These are phyloP conservation scores for Echria macrotheca DNA, from an alignment of 495 filamentous ascomycete species.

Conservation along the genomic window DNA sequence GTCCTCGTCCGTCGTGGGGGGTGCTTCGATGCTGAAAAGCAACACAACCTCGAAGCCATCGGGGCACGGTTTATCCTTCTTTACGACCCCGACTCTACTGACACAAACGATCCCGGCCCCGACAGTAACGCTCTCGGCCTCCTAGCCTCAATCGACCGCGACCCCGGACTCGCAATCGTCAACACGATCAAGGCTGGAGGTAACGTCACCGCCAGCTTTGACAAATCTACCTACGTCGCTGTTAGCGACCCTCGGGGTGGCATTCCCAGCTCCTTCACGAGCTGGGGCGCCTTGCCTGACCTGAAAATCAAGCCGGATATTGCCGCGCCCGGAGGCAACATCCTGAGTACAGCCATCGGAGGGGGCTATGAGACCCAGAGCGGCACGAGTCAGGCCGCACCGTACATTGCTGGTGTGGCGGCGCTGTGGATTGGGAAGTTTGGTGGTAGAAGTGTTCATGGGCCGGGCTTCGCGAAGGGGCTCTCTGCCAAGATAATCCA, in stretches of 20 bases:
- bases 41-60: constrained; percentile 20
- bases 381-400: constrained; percentile 43
- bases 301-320: constrained; percentile 42
- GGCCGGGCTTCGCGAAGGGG: constrained; percentile 26
- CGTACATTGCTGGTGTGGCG: constrained; percentile 40
- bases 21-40: constrained; percentile 20
- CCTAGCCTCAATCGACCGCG: neutral
- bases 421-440: constrained; percentile 34
- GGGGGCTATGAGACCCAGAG: constrained; percentile 34
- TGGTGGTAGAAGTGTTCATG: constrained; percentile 30
- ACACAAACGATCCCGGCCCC: constrained; percentile 12
- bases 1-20: constrained; percentile 34
- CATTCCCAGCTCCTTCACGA: constrained; percentile 33
- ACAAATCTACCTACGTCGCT: constrained; percentile 8
- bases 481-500: constrained; percentile 32
- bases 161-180: neutral
- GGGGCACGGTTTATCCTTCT: constrained; percentile 26
- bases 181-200: constrained; percentile 14
- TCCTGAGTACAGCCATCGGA: constrained; percentile 40
- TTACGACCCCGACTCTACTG: constrained; percentile 21
- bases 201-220: constrained; percentile 25
- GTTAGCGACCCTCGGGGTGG: constrained; percentile 10
- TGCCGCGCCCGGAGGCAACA: constrained; percentile 42
- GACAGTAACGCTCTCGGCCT: no score
- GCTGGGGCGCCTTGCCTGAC: constrained; percentile 43